A percentile compares a stretch with the other conserved stretches of the same genome.
Evolutionary conservation across 306 rosid species (phyloP).

Genomic region (Albizia julibrissin): DNA sequence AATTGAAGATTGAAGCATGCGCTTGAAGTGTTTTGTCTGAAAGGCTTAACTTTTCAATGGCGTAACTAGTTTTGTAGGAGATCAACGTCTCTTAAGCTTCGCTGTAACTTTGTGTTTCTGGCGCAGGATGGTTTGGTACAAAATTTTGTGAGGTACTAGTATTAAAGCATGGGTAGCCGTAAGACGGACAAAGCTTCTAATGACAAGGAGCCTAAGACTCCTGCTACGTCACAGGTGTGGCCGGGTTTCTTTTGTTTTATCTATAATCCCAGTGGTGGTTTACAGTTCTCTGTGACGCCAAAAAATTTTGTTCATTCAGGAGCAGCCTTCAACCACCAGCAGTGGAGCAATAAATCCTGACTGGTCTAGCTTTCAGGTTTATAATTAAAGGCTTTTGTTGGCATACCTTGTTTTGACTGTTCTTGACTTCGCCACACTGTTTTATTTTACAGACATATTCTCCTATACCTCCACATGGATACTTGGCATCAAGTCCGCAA

Average conservation of each 20-base stretch:
- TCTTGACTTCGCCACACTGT: constrained; percentile 29
- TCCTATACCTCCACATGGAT: constrained; percentile 94
- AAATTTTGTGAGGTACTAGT: constrained; percentile 35
- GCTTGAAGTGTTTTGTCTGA: constrained; percentile 27
- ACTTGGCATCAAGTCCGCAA: constrained; percentile 91
- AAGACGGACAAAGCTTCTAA: constrained; percentile 78
- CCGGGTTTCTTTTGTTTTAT: constrained; percentile 31
- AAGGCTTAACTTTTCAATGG: neutral
- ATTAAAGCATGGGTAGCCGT: constrained; percentile 69
- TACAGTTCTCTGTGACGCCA: constrained; percentile 19
- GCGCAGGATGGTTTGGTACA: constrained; percentile 60
- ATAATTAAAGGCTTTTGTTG: constrained; percentile 21
- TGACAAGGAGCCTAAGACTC: constrained; percentile 77
- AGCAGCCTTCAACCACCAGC: constrained; percentile 65
- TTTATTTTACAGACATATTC: constrained; percentile 72
- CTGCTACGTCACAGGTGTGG: constrained; percentile 71
- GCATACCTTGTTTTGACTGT: constrained; percentile 6
- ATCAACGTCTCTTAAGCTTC: constrained; percentile 11
- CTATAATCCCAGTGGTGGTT: neutral
- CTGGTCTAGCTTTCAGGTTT: constrained; percentile 79
- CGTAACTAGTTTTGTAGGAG: constrained; percentile 18
- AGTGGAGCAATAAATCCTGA: constrained; percentile 67
- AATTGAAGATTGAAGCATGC: constrained; percentile 19
- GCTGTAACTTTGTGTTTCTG: constrained; percentile 39
- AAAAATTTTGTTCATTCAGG: constrained; percentile 52